A percentile compares a stretch with the other conserved stretches of the same genome.
phyloP scores from a whole-genome alignment of 805 yeast genomes.

The Cyberlindnera bimundalis region DNA sequence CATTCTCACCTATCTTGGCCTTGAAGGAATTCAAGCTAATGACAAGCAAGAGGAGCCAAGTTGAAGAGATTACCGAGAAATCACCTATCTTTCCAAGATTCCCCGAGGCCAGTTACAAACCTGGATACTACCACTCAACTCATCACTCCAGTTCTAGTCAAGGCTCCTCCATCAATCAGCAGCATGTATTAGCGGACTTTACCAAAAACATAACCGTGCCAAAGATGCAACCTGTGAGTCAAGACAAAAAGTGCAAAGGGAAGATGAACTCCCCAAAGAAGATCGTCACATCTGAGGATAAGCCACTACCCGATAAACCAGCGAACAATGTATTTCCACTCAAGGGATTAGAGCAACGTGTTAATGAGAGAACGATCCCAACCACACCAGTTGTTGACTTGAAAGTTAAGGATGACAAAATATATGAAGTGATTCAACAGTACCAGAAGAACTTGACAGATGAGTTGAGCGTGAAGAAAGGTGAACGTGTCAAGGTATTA shows the following conservation, averaged over 20 bases:
- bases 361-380: slow-evolving; percentile 19
- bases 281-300: neutral
- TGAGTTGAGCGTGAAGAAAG: slow-evolving; percentile 31
- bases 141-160: slow-evolving; percentile 5
- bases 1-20: slow-evolving; percentile 24
- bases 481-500: slow-evolving; percentile 33
- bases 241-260: neutral
- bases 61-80: slow-evolving; percentile 12
- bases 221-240: slow-evolving; percentile 15
- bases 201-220: slow-evolving; percentile 11
- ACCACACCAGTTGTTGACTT: slow-evolving; percentile 20
- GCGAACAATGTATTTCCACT: slow-evolving; percentile 3
- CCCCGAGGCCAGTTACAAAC: slow-evolving; percentile 19
- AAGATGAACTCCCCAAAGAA: neutral
- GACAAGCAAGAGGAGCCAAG: slow-evolving; percentile 11
- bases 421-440: slow-evolving; percentile 23
- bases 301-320: slow-evolving; percentile 25
- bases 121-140: slow-evolving; percentile 8
- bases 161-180: slow-evolving; percentile 10
- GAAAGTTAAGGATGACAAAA: slow-evolving; percentile 8
- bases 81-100: slow-evolving; percentile 24
- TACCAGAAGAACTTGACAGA: slow-evolving; percentile 35
- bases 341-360: slow-evolving; percentile 22
- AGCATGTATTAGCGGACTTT: slow-evolving; percentile 12
- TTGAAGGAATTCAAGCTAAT: slow-evolving; percentile 25